These are phyloP conservation scores for Serpula lacrymans DNA, from an alignment of 768 basidiomycete genomes.

Conservation along the genomic window DNA sequence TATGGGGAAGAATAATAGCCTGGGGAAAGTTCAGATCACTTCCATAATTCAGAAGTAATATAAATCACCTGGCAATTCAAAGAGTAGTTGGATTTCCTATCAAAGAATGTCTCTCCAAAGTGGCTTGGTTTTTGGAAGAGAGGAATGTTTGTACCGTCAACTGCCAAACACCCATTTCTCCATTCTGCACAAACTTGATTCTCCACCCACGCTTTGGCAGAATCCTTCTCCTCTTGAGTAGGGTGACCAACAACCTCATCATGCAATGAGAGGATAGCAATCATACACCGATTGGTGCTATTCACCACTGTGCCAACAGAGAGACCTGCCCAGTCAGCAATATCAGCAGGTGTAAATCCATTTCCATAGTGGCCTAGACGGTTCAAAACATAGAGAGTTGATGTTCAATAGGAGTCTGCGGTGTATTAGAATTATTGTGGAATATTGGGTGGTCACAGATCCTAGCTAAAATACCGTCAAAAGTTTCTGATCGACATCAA, in stretches of 20 bases:
- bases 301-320: constrained; percentile 12
- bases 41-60: background rate
- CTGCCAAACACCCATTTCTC: constrained; percentile 34
- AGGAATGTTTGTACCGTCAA: constrained; percentile 37
- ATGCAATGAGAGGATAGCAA: constrained; percentile 13
- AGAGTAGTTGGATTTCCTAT: constrained; percentile 36
- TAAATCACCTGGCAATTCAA: too few relatives aligned
- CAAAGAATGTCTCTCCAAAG: constrained; percentile 36
- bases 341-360: too few relatives aligned
- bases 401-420: too few relatives aligned
- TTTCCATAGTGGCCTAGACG: too few relatives aligned
- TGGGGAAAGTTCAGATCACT: background rate
- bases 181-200: constrained; percentile 29
- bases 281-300: constrained; percentile 14
- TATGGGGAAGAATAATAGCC: too few relatives aligned
- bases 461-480: too few relatives aligned
- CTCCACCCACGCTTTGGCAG: constrained; percentile 36
- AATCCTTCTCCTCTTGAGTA: constrained; percentile 28
- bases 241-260: constrained; percentile 4
- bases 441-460: too few relatives aligned
- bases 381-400: too few relatives aligned
- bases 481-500: too few relatives aligned
- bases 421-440: too few relatives aligned
- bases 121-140: constrained; percentile 25
- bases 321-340: constrained; percentile 9